These are phyloP conservation scores for Euphrasia arctica DNA, from an alignment of 305 asterid genomes.

Conservation along the genomic window DNA sequence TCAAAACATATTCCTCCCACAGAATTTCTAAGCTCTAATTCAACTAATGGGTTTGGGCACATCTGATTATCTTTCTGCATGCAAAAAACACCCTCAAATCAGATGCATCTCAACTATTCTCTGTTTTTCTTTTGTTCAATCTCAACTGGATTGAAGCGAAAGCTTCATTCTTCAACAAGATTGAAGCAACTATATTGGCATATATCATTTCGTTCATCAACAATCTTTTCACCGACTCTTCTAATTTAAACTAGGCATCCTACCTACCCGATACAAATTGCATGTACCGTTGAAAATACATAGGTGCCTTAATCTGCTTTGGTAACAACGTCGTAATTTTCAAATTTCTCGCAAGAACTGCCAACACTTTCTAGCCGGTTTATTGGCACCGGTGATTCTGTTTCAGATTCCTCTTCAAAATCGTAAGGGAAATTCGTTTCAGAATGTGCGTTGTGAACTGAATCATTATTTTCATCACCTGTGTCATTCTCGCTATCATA, in stretches of 20 bases:
- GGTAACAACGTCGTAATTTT: not conserved
- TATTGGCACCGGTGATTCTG: constrained; percentile 29
- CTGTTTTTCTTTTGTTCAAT: not conserved
- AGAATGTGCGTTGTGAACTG: constrained; percentile 16
- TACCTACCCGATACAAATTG: not conserved
- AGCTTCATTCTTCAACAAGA: not conserved
- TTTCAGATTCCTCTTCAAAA: constrained; percentile 31
- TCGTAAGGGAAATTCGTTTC: constrained; percentile 40
- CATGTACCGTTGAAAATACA: not conserved
- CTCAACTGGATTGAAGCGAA: not conserved
- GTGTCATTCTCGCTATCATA: constrained; percentile 33
- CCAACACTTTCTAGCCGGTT: not conserved
- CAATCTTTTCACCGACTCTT: not conserved
- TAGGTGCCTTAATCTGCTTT: not conserved
- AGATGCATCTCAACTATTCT: not conserved
- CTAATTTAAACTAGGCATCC: not conserved
- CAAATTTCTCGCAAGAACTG: not conserved
- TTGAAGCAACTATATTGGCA: not conserved
- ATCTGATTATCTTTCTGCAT: not conserved
- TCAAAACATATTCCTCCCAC: too few relatives aligned
- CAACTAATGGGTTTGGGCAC: too few relatives aligned
- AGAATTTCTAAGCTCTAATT: too few relatives aligned
- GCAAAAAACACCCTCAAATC: not conserved
- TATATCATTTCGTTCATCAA: constrained; percentile 10
- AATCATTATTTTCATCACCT: constrained; percentile 28